phyloP scores from a whole-genome alignment of 2,329 filamentous ascomycete genomes.

The Microsporum audouinii region DNA sequence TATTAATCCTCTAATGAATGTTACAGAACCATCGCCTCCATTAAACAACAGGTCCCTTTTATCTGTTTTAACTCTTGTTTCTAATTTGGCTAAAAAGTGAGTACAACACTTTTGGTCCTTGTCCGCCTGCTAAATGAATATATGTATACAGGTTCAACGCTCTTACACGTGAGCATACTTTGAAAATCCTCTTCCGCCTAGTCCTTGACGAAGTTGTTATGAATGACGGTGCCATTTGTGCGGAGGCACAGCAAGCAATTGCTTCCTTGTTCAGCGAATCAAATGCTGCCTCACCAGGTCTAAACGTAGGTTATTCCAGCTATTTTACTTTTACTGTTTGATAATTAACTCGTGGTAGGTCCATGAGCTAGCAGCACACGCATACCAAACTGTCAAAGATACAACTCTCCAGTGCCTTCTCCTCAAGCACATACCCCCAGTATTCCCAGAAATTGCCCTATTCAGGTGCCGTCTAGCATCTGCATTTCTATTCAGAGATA shows the following conservation, averaged over 20 bases:
- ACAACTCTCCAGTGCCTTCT: slow-evolving; percentile 30
- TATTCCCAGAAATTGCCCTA: slow-evolving; percentile 26
- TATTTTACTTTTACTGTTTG: neutral
- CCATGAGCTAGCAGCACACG: slow-evolving; percentile 19
- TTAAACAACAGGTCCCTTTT: slow-evolving; percentile 19
- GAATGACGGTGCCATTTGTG: slow-evolving; percentile 20
- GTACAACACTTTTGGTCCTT: neutral
- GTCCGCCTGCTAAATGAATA: neutral
- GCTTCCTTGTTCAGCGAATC: slow-evolving; percentile 18
- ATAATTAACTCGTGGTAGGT: slow-evolving; percentile 20
- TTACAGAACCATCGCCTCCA: neutral
- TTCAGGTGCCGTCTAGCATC: slow-evolving; percentile 32
- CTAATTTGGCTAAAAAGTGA: slow-evolving; percentile 24
- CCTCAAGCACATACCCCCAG: slow-evolving; percentile 31
- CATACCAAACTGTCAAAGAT: slow-evolving; percentile 29
- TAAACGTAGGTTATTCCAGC: slow-evolving; percentile 11
- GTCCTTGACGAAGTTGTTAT: slow-evolving; percentile 27
- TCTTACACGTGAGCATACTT: slow-evolving; percentile 22
- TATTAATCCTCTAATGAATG: neutral
- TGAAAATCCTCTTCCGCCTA: slow-evolving; percentile 29
- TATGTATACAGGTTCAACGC: slow-evolving; percentile 22
- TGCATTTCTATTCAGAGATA: slow-evolving; percentile 25
- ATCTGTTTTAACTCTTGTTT: slow-evolving; percentile 27
- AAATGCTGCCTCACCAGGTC: neutral
- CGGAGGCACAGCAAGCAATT: slow-evolving; percentile 26